phyloP scores from a whole-genome alignment of 148 eudicot species.

The Cornus controversa region DNA sequence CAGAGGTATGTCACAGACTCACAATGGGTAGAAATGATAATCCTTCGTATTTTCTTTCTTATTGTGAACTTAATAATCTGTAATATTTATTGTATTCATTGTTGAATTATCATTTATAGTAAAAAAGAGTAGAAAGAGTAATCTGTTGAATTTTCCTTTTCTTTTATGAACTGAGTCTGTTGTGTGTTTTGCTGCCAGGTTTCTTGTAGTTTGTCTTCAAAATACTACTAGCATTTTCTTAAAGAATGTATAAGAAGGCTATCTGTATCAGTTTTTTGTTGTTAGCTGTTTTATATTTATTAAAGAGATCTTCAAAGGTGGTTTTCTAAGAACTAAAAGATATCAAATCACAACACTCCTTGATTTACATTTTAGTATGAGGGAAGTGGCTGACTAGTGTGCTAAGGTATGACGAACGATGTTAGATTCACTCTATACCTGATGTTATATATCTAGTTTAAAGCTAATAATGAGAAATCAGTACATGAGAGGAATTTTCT shows the following conservation, averaged over 20 bases:
- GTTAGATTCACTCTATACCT: no score
- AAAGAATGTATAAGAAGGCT: neutral
- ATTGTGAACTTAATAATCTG: neutral
- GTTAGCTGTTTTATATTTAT: neutral
- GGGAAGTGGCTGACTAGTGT: no score
- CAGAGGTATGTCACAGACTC: conserved; percentile 58
- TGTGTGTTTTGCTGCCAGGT: neutral
- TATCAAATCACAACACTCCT: no score
- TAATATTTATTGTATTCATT: neutral
- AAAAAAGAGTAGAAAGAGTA: neutral
- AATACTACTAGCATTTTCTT: neutral
- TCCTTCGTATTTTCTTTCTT: neutral
- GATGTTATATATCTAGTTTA: no score
- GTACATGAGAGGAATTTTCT: no score
- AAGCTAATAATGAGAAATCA: no score
- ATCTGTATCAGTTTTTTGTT: neutral
- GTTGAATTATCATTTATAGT: neutral
- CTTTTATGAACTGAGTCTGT: neutral
- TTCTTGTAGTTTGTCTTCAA: neutral
- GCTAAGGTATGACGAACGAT: no score
- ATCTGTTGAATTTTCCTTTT: neutral
- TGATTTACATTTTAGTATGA: no score
- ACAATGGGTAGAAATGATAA: neutral
- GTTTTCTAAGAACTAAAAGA: no score
- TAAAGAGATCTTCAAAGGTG: neutral